phyloP scores from a whole-genome alignment of 148 eudicot species.

The Beta vulgaris region DNA sequence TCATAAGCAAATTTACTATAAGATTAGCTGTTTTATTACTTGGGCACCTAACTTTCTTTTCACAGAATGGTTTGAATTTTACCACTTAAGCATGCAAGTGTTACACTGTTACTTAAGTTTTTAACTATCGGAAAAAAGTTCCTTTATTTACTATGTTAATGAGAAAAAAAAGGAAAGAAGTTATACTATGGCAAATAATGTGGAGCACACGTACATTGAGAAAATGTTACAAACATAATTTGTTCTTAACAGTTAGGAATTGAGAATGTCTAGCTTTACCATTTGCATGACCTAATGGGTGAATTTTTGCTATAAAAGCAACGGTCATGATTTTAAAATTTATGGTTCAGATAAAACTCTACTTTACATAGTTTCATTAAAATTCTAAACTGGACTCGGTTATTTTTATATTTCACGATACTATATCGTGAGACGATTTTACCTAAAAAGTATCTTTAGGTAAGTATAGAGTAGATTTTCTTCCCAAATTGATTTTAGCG shows the following conservation, averaged over 20 bases:
- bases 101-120: not conserved
- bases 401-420: too few species aligned
- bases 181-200: too few species aligned
- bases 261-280: too few species aligned
- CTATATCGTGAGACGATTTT: not conserved
- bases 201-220: too few species aligned
- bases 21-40: not conserved
- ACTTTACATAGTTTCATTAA: too few species aligned
- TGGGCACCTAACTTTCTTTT: not conserved
- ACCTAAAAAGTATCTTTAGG: not conserved
- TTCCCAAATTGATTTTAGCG: not conserved
- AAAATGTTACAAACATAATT: too few species aligned
- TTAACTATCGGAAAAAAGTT: not conserved
- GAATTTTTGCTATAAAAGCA: too few species aligned
- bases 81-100: not conserved
- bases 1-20: constrained; percentile 8
- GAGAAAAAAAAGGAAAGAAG: not conserved
- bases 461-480: not conserved
- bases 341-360: too few species aligned
- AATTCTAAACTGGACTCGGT: too few species aligned
- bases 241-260: too few species aligned
- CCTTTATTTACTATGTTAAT: not conserved
- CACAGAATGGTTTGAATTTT: not conserved
- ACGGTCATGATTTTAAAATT: too few species aligned
- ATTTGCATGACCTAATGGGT: too few species aligned